phyloP scores from a whole-genome alignment of 2,329 filamentous ascomycete genomes.

The Cladosporium sp. region DNA sequence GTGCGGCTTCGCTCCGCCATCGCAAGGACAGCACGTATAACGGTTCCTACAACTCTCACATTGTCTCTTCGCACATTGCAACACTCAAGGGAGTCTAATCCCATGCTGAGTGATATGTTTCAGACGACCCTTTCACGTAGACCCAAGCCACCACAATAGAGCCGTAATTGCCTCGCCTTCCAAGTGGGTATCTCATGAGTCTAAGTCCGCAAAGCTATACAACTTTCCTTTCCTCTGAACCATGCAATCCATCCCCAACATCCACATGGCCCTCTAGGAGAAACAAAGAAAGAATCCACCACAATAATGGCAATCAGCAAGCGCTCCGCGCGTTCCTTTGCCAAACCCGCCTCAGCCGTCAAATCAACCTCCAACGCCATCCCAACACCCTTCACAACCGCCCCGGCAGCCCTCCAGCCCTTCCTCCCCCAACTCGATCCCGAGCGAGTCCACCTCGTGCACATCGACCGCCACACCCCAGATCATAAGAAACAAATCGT shows the following conservation, averaged over 20 bases:
- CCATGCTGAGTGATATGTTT: too few relatives aligned
- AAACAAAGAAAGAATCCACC: background rate
- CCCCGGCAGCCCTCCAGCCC: conserved; percentile 58
- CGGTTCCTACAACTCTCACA: too few relatives aligned
- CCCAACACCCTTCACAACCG: conserved; percentile 60
- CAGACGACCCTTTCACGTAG: background rate
- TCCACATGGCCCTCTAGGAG: background rate
- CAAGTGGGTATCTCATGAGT: background rate
- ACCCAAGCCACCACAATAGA: background rate
- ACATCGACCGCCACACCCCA: conserved; percentile 68
- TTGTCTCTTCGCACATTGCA: too few relatives aligned
- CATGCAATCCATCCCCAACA: background rate
- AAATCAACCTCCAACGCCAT: conserved; percentile 15
- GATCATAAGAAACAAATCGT: conserved; percentile 71
- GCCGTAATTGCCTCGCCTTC: background rate
- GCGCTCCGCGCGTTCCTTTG: conserved; percentile 1
- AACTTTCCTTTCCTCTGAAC: background rate
- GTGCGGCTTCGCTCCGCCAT: too few relatives aligned
- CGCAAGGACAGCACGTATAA: too few relatives aligned
- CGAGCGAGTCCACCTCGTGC: conserved; percentile 74
- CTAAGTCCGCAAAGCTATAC: background rate
- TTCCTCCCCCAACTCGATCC: conserved; percentile 65
- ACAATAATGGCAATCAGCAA: background rate
- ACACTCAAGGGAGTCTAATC: too few relatives aligned
- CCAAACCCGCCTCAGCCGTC: conserved; percentile 6